A percentile compares a stretch with the other conserved stretches of the same genome.
Evolutionary conservation across 768 basidiomycete species (phyloP).

Genomic region (Calocybe indica): DNA sequence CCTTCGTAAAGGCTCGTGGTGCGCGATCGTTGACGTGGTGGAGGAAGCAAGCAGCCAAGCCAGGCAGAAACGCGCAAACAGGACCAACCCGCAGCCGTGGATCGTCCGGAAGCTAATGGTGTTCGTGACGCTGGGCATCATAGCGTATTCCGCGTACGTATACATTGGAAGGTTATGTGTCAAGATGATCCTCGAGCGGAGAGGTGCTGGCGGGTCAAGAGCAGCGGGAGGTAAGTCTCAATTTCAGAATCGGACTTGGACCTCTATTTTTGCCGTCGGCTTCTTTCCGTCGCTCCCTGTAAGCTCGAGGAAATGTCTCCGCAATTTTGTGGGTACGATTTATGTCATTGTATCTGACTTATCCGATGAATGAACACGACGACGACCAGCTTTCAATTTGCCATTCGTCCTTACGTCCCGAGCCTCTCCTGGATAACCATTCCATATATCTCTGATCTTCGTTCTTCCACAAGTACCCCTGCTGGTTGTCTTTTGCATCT

Average conservation of each 20-base stretch:
- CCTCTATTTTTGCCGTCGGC: neutral
- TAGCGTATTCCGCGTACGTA: slow-evolving; percentile 70
- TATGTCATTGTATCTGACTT: no score
- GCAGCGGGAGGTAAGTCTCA: slow-evolving; percentile 60
- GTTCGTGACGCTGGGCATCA: slow-evolving; percentile 49
- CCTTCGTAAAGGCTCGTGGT: slow-evolving; percentile 19
- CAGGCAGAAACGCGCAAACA: slow-evolving; percentile 34
- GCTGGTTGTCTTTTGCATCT: slow-evolving; percentile 52
- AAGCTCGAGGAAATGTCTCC: neutral
- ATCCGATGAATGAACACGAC: no score
- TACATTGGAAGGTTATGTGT: slow-evolving; percentile 69
- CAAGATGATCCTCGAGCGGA: slow-evolving; percentile 53
- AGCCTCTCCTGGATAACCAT: neutral
- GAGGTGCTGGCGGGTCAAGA: slow-evolving; percentile 38
- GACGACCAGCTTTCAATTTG: no score
- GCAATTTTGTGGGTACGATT: no score
- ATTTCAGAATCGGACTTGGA: neutral
- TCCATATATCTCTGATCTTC: slow-evolving; percentile 3
- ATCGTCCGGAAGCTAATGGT: slow-evolving; percentile 65
- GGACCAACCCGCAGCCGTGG: slow-evolving; percentile 63
- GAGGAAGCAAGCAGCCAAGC: slow-evolving; percentile 36
- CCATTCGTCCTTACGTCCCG: neutral
- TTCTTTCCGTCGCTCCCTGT: neutral
- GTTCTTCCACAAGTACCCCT: slow-evolving; percentile 49
- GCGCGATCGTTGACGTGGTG: slow-evolving; percentile 36